A percentile compares a stretch with the other conserved stretches of the same genome.
phyloP scores from a whole-genome alignment of 2,329 filamentous ascomycete genomes.

The Cercospora sp. region DNA sequence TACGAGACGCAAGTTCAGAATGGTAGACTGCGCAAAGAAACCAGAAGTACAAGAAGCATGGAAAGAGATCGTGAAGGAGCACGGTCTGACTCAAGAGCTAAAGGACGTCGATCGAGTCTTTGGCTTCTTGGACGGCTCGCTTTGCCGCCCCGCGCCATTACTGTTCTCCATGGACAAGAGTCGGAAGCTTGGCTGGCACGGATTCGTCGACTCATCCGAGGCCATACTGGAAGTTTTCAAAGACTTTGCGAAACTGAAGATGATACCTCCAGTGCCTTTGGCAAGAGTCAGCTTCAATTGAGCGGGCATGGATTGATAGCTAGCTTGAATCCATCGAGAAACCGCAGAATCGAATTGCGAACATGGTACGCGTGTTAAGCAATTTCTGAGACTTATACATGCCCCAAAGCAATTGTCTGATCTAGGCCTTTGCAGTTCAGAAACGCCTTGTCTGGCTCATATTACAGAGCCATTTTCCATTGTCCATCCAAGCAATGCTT shows the following conservation, averaged over 20 bases:
- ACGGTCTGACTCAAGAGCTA: constrained; percentile 41
- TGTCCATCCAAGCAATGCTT: neutral
- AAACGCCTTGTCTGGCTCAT: neutral
- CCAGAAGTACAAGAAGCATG: constrained; percentile 50
- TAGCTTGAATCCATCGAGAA: neutral
- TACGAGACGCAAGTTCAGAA: constrained; percentile 31
- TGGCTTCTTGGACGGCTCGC: constrained; percentile 47
- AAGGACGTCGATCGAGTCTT: constrained; percentile 51
- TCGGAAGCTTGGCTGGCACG: constrained; percentile 50
- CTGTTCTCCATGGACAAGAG: constrained; percentile 46
- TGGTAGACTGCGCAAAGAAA: constrained; percentile 49
- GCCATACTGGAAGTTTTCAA: constrained; percentile 45
- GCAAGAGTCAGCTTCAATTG: constrained; percentile 31
- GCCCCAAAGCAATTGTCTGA: neutral
- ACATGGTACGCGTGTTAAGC: neutral
- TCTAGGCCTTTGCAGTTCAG: neutral
- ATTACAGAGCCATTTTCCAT: neutral
- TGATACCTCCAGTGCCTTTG: constrained; percentile 43
- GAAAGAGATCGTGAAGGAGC: constrained; percentile 44
- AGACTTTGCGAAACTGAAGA: constrained; percentile 47
- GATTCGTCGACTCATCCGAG: constrained; percentile 49
- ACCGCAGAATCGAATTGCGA: neutral
- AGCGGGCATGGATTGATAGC: neutral
- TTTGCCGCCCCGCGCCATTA: constrained; percentile 38
- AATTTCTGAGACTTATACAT: neutral